Evolutionary conservation across 1,139 yeast species (phyloP).

Genomic region (Zhuliangozyma parablackwelliae): DNA sequence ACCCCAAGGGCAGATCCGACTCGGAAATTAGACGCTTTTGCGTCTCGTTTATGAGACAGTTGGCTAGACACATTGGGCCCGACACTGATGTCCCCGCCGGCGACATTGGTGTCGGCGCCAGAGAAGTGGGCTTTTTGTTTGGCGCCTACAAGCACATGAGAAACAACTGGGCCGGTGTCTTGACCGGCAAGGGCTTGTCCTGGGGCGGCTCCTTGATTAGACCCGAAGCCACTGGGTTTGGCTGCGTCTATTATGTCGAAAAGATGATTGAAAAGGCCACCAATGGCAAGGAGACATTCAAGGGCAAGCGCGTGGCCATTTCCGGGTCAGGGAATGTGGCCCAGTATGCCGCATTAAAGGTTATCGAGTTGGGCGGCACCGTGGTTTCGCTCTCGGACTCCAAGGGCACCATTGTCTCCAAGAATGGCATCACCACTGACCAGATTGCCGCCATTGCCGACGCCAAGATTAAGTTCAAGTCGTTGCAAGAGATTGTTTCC

Average conservation of each 20-base stretch:
- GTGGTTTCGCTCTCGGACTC: conserved; percentile 95
- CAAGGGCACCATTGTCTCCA: conserved; percentile 77
- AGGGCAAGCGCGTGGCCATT: conserved; percentile 91
- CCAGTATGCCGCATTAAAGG: conserved; percentile 97
- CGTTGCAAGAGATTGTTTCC: conserved; percentile 61
- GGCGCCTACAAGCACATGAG: conserved; percentile 94
- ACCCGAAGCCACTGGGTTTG: conserved; percentile 99
- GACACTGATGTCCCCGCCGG: conserved; percentile 98
- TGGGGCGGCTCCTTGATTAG: conserved; percentile 99
- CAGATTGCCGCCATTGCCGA: conserved; percentile 75
- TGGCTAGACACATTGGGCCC: conserved; percentile 93
- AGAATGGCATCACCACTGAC: conserved; percentile 75
- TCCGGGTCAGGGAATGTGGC: conserved; percentile 99
- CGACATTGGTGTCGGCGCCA: conserved; percentile 91
- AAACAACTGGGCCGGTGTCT: conserved; percentile 94
- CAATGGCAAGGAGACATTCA: conserved; percentile 79
- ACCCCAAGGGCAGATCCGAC: conserved; percentile 93
- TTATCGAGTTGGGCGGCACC: conserved; percentile 91
- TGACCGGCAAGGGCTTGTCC: conserved; percentile 94
- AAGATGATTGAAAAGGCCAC: conserved; percentile 96
- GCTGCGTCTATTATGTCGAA: conserved; percentile 93
- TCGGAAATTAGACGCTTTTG: conserved; percentile 96
- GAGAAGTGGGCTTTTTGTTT: conserved; percentile 88
- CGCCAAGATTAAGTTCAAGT: conserved; percentile 77
- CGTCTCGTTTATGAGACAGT: conserved; percentile 91